Base-by-base conservation (phyloP, 495 filamentous ascomycete genomes). In the Penicillium salamii region DNA sequence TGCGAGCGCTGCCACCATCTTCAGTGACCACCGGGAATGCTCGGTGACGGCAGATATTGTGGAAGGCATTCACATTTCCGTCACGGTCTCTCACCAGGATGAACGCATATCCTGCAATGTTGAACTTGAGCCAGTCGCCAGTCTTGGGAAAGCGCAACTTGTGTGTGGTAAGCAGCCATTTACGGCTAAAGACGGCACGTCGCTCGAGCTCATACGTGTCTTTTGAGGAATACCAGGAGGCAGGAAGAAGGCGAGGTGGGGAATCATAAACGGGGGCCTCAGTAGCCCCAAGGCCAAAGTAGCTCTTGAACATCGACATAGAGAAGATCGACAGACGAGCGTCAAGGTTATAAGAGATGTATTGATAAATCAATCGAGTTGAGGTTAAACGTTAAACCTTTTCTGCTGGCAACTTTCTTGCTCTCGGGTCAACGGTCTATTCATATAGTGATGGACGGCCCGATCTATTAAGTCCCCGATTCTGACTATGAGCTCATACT, bases 31-130 rank as follows among this genome's bases (percentile, higher is more conserved):
- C 69, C 7, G 78, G 78, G 58, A 75, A 82, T 23, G 79, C 78
- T 9, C 78, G 74, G 52, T 83, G 80, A 23, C 80, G 64, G 51
- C 80, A 83, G 29, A 80, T 71, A 47, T 82, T 82, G 62, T 82
- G 76, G 57, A 83, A 81, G n/a, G 70, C 78, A 35, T 78, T 80
- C 58, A 82, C 70, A 2, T 62, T 66, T 28, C 70, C 73, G 8
- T 76, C 54, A 29, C 74, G 74, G 38, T 79, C 77, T 11, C 64
- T 62, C n/a, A 71, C 65, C 5, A 81, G 51, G 35, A 81, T 62
- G 53, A 82, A 77, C 5, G 65, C 55, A 55, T 71, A 81, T 14
- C 72, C 74, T 17, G 77, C 75, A 3, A 77, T 49, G 11, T 75
- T 57, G 56, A 72, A 77, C 8, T 57, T 60, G 11, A 79, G 53